Conservation (phyloP, 768 basidiomycete species). For the Pulveroboletus sp. region DNA sequence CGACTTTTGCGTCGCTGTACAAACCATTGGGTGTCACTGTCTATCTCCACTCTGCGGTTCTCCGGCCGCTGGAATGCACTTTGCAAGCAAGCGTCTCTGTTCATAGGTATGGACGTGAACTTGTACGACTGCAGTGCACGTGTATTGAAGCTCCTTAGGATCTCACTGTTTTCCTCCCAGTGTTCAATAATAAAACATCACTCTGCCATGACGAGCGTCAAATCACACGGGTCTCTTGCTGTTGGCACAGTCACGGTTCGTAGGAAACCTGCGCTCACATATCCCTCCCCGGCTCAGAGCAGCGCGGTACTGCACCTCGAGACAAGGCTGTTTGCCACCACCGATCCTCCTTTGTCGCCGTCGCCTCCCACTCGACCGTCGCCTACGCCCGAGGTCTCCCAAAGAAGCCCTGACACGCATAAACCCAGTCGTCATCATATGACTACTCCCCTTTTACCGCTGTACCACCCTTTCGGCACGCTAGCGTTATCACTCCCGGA, state of each 20-base stretch:
- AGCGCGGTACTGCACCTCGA: conserved; percentile 27
- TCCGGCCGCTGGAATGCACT: conserved; percentile 25
- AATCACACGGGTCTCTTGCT: conserved; percentile 10
- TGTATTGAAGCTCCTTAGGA: conserved; percentile 10
- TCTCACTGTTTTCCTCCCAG: conserved; percentile 5
- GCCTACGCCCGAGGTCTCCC: conserved; percentile 11
- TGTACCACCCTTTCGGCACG: conserved; percentile 65
- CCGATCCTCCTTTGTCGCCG: conserved; percentile 9
- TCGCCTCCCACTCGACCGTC: conserved; percentile 14
- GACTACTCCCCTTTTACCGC: conserved; percentile 48
- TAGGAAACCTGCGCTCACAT: conserved; percentile 56
- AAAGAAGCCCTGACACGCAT: conserved; percentile 12
- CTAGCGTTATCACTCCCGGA: conserved; percentile 66
- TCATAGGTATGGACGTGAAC: conserved; percentile 18
- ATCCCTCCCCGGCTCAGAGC: conserved; percentile 51
- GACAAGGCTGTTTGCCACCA: conserved; percentile 14
- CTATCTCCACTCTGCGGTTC: conserved; percentile 12
- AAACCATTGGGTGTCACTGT: conserved; percentile 10
- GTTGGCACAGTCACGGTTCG: conserved; percentile 33
- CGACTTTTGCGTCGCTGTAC: conserved; percentile 6
- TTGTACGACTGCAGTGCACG: neutral
- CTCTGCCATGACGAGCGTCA: conserved; percentile 23
- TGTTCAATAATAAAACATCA: conserved; percentile 5
- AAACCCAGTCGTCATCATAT: conserved; percentile 23
- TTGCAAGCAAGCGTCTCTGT: conserved; percentile 11